Percentiles rank a stretch among this genome's conserved stretches.
Evolutionary conservation across 2,329 filamentous ascomycete genomes (phyloP).

Genomic region (Arthrobotrys conoides): DNA sequence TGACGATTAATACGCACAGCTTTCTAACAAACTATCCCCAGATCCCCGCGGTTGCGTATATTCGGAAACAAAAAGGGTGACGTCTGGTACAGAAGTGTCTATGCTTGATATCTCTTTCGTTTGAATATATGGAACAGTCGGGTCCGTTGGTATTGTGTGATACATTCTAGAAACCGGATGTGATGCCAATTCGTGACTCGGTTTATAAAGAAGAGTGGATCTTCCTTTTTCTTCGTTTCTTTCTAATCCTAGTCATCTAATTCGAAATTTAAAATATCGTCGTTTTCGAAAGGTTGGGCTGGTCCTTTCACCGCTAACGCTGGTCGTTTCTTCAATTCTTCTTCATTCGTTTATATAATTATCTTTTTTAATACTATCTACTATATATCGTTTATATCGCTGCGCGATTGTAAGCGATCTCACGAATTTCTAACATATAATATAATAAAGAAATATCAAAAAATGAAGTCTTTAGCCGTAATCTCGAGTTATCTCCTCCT

Average conservation of each 20-base stretch:
- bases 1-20: not conserved
- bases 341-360: constrained; percentile 18
- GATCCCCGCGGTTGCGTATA: not conserved
- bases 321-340: constrained; percentile 44
- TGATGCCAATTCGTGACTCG: not conserved
- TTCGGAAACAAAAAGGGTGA: constrained; percentile 30
- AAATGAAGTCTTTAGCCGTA: constrained; percentile 48
- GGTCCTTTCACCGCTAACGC: constrained; percentile 40
- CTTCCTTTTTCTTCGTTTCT: constrained; percentile 11
- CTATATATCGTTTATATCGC: constrained; percentile 11
- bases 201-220: constrained; percentile 25
- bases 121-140: not conserved
- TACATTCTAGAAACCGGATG: constrained; percentile 18
- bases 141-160: not conserved
- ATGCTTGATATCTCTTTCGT: constrained; percentile 1
- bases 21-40: constrained; percentile 20
- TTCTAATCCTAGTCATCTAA: constrained; percentile 9
- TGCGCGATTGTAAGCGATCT: constrained; percentile 22
- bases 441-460: constrained; percentile 2
- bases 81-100: constrained; percentile 9
- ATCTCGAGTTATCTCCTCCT: constrained; percentile 37
- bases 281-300: constrained; percentile 36
- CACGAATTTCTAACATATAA: not conserved
- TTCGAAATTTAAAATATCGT: constrained; percentile 7
- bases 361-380: constrained; percentile 25